Base-by-base conservation (phyloP, 2,329 filamentous ascomycete species). In the Nemania sp. region DNA sequence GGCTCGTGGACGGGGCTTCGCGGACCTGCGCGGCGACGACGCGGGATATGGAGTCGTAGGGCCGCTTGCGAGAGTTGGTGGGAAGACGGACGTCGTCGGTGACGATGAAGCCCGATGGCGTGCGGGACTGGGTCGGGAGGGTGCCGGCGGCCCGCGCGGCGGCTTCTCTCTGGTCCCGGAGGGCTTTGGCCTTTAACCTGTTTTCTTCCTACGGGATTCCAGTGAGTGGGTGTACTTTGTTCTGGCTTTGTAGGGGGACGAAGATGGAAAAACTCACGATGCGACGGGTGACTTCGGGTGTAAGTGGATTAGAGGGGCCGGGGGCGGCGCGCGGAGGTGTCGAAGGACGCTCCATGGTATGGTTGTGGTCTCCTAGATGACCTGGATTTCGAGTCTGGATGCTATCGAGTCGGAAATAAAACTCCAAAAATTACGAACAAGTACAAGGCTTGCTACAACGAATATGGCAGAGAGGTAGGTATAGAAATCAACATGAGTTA, bases 151-250 rank as follows among this genome's bases (percentile, higher is more conserved):
- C 75, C 70, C 79, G 80, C 62, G 80, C 76, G 60, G 88, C 86
- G 35, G 88, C 87, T 70, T 92, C 87, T 60, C 84, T 84, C 70
- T 89, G 87, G 67, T 91, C 86, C 59, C 90, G 89, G 17, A 93
- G 81, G 2, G 92, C 93, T 82, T 97, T 98, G 57, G 95, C 91
- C 77, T 88, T 90, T 32, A 97, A 84, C 18, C 94, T 87, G 69
- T 88, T 93, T 74, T 94, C 87, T 85, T 97, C 94, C 90, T 95
- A 62, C 29, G 13, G 60, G 20, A 17, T 17, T 17, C 3, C 4
- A 13, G 54, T 53, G 37, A 39, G 54, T 11, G 12, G 34, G 49
- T 12, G 1, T 13, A 1, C 3, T 5, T 1, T 29, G 25, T 29
- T 29, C 25, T 29, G 25, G 3, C 4, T 29, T 29, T 3, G 25